Conservation (phyloP, 768 basidiomycete genomes). For the Postia placenta region DNA sequence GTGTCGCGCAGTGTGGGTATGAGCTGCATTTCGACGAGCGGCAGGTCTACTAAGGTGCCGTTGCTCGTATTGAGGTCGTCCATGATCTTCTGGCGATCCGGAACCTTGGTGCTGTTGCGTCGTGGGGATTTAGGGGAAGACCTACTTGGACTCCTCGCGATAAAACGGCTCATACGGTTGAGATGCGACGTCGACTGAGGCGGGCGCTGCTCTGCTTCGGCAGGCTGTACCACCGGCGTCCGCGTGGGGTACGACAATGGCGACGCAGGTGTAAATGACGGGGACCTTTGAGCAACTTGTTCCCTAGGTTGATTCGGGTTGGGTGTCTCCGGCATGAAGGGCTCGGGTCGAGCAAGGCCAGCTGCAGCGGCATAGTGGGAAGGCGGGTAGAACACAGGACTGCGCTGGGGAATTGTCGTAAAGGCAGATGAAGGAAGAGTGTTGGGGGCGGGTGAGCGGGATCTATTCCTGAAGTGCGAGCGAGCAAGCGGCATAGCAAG, state of each 20-base stretch:
- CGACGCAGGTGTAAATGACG: background rate
- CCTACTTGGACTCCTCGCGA: slow-evolving; percentile 7
- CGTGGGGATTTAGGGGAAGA: slow-evolving; percentile 8
- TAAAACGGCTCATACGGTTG: slow-evolving; percentile 6
- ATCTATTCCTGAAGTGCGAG: slow-evolving; percentile 13
- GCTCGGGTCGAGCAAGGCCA: slow-evolving; percentile 11
- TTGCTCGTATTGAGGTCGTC: slow-evolving; percentile 30
- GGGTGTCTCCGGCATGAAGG: background rate
- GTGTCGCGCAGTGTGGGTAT: slow-evolving; percentile 70
- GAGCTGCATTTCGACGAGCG: slow-evolving; percentile 57
- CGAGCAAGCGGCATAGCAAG: slow-evolving; percentile 14
- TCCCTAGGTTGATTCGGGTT: background rate
- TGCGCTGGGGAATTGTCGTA: slow-evolving; percentile 9
- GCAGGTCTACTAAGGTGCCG: slow-evolving; percentile 46
- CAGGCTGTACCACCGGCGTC: background rate
- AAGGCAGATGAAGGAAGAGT: background rate
- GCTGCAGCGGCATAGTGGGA: slow-evolving; percentile 33
- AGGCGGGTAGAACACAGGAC: slow-evolving; percentile 26
- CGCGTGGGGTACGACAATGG: slow-evolving; percentile 12
- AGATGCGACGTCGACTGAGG: slow-evolving; percentile 9
- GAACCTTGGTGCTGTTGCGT: background rate
- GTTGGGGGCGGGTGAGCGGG: slow-evolving; percentile 13
- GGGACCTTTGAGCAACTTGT: background rate
- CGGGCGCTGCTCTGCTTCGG: background rate
- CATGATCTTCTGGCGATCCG: slow-evolving; percentile 11